Percentiles rank a stretch among this genome's conserved stretches.
phyloP scores from a whole-genome alignment of 2,329 filamentous ascomycete species.

The Leptographium flavum region DNA sequence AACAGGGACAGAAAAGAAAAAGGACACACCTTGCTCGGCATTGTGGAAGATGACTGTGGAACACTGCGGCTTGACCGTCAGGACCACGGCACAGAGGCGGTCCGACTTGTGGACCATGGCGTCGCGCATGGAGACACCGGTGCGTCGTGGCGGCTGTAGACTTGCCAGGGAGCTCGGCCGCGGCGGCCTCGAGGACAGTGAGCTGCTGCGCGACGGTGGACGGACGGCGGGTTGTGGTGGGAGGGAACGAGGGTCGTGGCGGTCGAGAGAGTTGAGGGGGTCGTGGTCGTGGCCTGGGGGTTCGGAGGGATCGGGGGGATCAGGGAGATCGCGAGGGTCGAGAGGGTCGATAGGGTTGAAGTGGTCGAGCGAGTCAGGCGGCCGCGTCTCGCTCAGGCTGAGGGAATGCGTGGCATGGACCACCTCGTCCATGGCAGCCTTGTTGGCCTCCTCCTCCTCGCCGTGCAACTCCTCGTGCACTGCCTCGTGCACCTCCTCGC shows the following conservation, averaged over 20 bases:
- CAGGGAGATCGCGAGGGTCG: too few relatives aligned
- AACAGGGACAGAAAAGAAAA: not conserved
- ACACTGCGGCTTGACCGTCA: conserved; percentile 49
- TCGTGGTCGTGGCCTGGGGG: not conserved
- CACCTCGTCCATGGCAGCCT: not conserved
- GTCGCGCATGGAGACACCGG: conserved; percentile 16
- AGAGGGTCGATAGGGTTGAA: too few relatives aligned
- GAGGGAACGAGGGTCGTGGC: not conserved
- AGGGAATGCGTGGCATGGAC: not conserved
- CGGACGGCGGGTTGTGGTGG: not conserved
- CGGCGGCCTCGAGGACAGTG: too few relatives aligned
- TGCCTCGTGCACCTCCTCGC: conserved; percentile 6
- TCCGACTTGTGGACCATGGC: conserved; percentile 52
- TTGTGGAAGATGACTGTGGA: conserved; percentile 53
- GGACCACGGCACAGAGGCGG: conserved; percentile 54
- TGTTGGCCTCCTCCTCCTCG: not conserved
- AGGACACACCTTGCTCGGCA: conserved; percentile 43
- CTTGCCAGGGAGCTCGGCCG: too few relatives aligned
- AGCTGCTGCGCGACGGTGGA: too few relatives aligned
- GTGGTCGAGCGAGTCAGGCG: too few relatives aligned
- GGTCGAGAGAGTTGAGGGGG: not conserved
- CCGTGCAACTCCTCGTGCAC: not conserved
- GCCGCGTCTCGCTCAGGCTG: too few relatives aligned
- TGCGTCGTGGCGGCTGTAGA: not conserved
- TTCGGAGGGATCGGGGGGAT: too few relatives aligned